Evolutionary conservation across 306 rosid genomes (phyloP).

Genomic region (Lotus japonicus): DNA sequence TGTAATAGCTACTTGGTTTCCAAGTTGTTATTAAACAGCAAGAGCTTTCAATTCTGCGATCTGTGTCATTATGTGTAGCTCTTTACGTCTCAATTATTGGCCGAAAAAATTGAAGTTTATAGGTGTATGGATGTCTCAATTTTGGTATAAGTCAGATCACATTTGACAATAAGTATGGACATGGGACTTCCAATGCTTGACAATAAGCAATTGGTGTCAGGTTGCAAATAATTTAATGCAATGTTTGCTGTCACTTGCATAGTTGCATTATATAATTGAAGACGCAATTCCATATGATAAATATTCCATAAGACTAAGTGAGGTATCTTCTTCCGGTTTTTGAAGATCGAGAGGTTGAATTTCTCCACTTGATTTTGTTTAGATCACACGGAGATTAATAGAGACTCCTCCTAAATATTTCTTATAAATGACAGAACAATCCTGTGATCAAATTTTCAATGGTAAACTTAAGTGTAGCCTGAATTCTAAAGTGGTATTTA

Average conservation of each 20-base stretch:
- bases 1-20: not conserved
- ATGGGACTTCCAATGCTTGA: not conserved
- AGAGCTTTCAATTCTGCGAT: not conserved
- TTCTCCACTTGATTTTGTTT: no score
- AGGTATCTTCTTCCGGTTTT: not conserved
- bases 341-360: not conserved
- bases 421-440: no score
- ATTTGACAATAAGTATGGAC: not conserved
- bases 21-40: not conserved
- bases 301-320: not conserved
- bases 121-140: not conserved
- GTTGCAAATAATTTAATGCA: conserved; percentile 17
- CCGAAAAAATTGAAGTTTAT: not conserved
- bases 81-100: not conserved
- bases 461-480: no score
- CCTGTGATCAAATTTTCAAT: no score
- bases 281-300: not conserved
- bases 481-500: no score
- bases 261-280: conserved; percentile 4
- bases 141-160: not conserved
- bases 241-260: conserved; percentile 8
- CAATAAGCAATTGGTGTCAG: not conserved
- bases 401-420: no score
- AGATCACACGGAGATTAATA: no score
- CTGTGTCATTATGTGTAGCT: not conserved